phyloP scores from a whole-genome alignment of 116 monocot species.

The Trichopus zeylanicus region DNA sequence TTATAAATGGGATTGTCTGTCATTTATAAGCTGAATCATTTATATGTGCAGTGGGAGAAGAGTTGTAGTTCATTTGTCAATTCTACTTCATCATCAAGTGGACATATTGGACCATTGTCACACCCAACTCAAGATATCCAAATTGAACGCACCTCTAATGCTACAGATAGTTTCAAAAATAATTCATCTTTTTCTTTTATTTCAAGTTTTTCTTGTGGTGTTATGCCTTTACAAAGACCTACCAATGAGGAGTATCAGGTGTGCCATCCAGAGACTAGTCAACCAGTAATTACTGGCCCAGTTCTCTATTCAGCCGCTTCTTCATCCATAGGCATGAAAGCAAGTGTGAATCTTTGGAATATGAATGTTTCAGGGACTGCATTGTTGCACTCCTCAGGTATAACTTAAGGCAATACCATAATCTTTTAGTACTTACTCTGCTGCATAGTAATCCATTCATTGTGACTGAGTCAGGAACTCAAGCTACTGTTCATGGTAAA shows the following conservation, averaged over 20 bases:
- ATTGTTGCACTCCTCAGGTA: background rate
- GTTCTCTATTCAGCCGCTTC: conserved; percentile 10
- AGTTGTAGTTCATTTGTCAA: conserved; percentile 38
- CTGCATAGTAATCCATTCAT: background rate
- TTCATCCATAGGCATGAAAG: conserved; percentile 6
- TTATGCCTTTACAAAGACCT: conserved; percentile 97
- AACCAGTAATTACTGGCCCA: conserved; percentile 9
- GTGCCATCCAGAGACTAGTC: conserved; percentile 15
- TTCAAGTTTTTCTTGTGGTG: conserved; percentile 54
- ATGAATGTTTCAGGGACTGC: background rate
- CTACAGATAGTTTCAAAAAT: conserved; percentile 46
- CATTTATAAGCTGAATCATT: background rate
- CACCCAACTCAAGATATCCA: conserved; percentile 82
- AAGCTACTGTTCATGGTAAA: background rate
- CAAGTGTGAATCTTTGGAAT: conserved; percentile 1
- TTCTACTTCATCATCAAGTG: conserved; percentile 13
- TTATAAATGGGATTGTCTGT: too few relatives aligned
- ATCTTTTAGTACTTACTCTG: too few relatives aligned
- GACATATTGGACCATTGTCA: conserved; percentile 20
- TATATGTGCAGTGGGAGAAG: conserved; percentile 82
- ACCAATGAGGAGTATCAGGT: conserved; percentile 54
- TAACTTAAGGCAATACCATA: too few relatives aligned
- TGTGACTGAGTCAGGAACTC: too few relatives aligned
- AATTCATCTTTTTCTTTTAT: conserved; percentile 35
- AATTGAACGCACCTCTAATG: conserved; percentile 40